These are phyloP conservation scores for Leccinum colubrinum DNA, from an alignment of 1,284 basidiomycete genomes.

Conservation along the genomic window DNA sequence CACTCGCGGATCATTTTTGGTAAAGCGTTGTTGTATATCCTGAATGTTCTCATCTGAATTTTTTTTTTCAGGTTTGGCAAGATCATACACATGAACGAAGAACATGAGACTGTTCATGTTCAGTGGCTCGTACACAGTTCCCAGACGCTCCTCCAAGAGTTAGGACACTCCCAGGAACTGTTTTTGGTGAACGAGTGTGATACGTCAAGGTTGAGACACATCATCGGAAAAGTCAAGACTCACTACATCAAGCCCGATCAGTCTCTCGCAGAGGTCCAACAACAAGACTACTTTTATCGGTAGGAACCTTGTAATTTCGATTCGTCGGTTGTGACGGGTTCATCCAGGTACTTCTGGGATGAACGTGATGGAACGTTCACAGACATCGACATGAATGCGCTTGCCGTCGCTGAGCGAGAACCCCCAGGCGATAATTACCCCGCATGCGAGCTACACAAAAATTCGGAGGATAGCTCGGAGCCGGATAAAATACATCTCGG, in stretches of 20 bases:
- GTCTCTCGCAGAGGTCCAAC: slow-evolving; percentile 20
- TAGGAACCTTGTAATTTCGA: slow-evolving; percentile 22
- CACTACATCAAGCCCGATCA: slow-evolving; percentile 29
- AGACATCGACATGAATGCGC: slow-evolving; percentile 24
- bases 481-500: slow-evolving; percentile 35
- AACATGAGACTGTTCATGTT: slow-evolving; percentile 48
- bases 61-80: slow-evolving; percentile 55
- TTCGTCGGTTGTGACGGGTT: slow-evolving; percentile 8
- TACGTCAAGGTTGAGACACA: slow-evolving; percentile 12
- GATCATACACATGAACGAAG: slow-evolving; percentile 51
- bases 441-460: slow-evolving; percentile 38
- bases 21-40: slow-evolving; percentile 21
- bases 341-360: slow-evolving; percentile 27
- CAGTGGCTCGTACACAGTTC: slow-evolving; percentile 71
- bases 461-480: slow-evolving; percentile 28
- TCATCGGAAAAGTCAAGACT: slow-evolving; percentile 30
- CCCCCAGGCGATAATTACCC: slow-evolving; percentile 49
- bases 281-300: slow-evolving; percentile 59
- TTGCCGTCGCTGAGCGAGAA: slow-evolving; percentile 8
- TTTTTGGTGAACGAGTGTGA: slow-evolving; percentile 59
- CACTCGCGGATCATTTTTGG: slow-evolving; percentile 61
- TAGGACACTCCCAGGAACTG: slow-evolving; percentile 61
- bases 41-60: neutral
- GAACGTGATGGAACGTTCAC: slow-evolving; percentile 14
- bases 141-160: slow-evolving; percentile 53